phyloP scores from a whole-genome alignment of 495 filamentous ascomycete species.

The Podospora appendiculata region DNA sequence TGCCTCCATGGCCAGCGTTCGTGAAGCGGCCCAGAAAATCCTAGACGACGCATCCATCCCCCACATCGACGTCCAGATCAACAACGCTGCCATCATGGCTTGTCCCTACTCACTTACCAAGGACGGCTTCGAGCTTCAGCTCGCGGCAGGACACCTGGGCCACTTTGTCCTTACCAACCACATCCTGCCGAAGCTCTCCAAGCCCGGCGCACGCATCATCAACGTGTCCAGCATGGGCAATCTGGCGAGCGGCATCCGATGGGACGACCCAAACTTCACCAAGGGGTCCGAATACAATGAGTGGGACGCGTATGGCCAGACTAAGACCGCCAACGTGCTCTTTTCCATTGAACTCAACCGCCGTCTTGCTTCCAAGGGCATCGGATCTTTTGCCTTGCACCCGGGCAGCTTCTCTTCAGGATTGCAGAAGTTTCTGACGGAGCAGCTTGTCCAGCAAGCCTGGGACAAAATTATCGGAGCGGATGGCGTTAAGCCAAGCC shows the following conservation, averaged over 20 bases:
- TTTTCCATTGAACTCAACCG: constrained; percentile 42
- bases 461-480: background rate
- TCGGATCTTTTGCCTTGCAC: constrained; percentile 32
- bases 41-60: constrained; percentile 34
- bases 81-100: constrained; percentile 64
- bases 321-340: constrained; percentile 54
- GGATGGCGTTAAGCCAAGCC: background rate
- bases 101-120: constrained; percentile 31
- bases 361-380: constrained; percentile 24
- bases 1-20: constrained; percentile 36
- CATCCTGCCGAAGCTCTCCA: constrained; percentile 39
- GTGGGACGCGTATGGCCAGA: constrained; percentile 45
- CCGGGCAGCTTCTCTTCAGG: constrained; percentile 37
- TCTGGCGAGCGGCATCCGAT: constrained; percentile 33
- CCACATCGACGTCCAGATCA: constrained; percentile 57
- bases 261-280: constrained; percentile 44
- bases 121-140: constrained; percentile 49
- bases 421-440: constrained; percentile 15
- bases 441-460: constrained; percentile 21
- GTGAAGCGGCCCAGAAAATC: constrained; percentile 43
- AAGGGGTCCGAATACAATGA: constrained; percentile 27
- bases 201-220: constrained; percentile 22
- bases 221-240: constrained; percentile 34
- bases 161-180: constrained; percentile 53
- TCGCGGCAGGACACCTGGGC: constrained; percentile 51